Percentiles rank a stretch among this genome's conserved stretches.
Evolutionary conservation across 208 protist genomes (phyloP).

Genomic region (Acanthamoeba culbertsoni): DNA sequence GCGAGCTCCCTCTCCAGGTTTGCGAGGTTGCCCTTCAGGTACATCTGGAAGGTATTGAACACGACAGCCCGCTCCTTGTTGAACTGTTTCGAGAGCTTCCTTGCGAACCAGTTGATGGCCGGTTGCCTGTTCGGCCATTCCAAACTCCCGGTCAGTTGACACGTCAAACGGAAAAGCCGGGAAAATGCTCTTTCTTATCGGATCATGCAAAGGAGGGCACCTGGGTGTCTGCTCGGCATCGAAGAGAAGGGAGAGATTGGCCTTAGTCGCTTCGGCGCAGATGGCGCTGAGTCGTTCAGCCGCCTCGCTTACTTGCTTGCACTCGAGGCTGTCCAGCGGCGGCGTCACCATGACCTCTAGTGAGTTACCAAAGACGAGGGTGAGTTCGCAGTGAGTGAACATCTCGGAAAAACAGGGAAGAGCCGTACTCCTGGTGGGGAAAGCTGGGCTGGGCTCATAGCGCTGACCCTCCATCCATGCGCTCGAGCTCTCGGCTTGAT

Average conservation of each 20-base stretch:
- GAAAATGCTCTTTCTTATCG: too few species aligned
- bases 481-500: background rate
- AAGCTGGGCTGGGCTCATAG: background rate
- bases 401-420: too few species aligned
- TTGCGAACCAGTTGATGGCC: constrained; percentile 13
- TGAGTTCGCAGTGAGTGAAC: background rate
- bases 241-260: background rate
- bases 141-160: too few species aligned
- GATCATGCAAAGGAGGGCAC: background rate
- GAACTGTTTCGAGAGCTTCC: background rate
- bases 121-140: background rate
- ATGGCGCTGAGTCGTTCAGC: background rate
- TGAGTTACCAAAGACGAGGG: background rate
- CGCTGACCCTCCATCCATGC: background rate
- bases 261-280: background rate
- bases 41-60: constrained; percentile 44
- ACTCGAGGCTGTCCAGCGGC: background rate
- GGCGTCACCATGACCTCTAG: background rate
- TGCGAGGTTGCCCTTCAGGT: constrained; percentile 8
- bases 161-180: too few species aligned
- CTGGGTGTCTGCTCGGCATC: constrained; percentile 28
- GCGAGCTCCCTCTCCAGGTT: background rate
- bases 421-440: background rate
- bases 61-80: background rate
- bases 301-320: background rate